Percentiles rank a stretch among this genome's conserved stretches.
phyloP scores from a whole-genome alignment of 2,329 filamentous ascomycete genomes.

The Endocalyx cinctus region DNA sequence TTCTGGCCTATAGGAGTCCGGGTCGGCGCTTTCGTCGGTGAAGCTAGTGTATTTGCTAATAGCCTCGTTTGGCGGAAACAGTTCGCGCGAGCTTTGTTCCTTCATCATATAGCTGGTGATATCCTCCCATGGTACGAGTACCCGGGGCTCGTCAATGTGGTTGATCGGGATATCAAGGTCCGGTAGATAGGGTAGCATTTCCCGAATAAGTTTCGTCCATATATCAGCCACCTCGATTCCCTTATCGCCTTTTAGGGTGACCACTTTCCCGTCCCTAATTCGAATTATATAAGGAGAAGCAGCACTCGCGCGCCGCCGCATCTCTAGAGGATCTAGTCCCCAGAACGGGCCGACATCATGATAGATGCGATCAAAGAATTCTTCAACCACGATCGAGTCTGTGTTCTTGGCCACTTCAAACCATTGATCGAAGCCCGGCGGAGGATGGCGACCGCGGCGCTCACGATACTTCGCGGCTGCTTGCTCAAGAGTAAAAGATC shows the following conservation, averaged over 20 bases:
- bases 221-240: conserved; percentile 39
- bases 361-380: conserved; percentile 62
- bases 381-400: conserved; percentile 54
- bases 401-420: conserved; percentile 47
- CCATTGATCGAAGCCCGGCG: conserved; percentile 61
- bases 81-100: conserved; percentile 33
- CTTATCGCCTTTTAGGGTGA: conserved; percentile 34
- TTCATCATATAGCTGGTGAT: conserved; percentile 38
- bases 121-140: conserved; percentile 49
- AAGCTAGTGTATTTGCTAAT: conserved; percentile 33
- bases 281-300: conserved; percentile 42
- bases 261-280: conserved; percentile 42
- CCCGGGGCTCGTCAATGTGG: conserved; percentile 44
- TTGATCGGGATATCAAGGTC: conserved; percentile 54
- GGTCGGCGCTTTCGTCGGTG: conserved; percentile 10
- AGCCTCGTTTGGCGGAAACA: conserved; percentile 32
- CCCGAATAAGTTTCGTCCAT: conserved; percentile 45
- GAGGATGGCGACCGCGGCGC: conserved; percentile 55
- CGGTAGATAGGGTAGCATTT: conserved; percentile 46
- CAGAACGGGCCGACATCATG: conserved; percentile 59
- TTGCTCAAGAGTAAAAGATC: conserved; percentile 44
- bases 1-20: conserved; percentile 25
- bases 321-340: conserved; percentile 43
- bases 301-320: conserved; percentile 34
- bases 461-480: conserved; percentile 53